Evolutionary conservation across 768 basidiomycete species (phyloP), one percentile per base, ranked within the genome.

Genomic region (Cystobasidium tubakii): DNA sequence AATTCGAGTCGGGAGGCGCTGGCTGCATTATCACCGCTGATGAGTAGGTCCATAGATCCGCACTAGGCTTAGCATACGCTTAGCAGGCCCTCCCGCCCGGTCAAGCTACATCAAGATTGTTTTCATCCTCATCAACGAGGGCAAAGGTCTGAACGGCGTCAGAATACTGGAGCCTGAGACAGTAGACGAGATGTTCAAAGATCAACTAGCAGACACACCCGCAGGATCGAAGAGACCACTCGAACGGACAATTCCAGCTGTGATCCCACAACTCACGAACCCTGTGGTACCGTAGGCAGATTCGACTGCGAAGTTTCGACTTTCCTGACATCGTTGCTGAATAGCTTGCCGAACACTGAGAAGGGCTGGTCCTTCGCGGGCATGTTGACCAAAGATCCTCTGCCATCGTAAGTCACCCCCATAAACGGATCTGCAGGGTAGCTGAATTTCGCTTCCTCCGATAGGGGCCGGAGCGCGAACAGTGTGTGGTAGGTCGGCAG

Each of bases 141-240:
- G 74, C 4, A 43, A 46, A n/a, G 74, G 74, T 21, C n/a, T 34
- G 27, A 75, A 75, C 31, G 74, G 74, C 23, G 72, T 50, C 1
- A 46, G 39, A 12, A 75, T 75, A 2, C 72, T 75, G 1, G 33
- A 73, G 25, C 25, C 74, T 7, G 55, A 75, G 43, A 75, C 74
- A 1, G 54, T 75, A 17, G 46, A 73, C 23, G 31, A 27, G 36
- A 75, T 75, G 74, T 71, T 23, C 17, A 31, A 29, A 13, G 74
- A 75, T 64, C 74, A 75, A 39, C 29, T 75, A 23, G 42, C 55
- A 2, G 39, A 27, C 29, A 42, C 43, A 12, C 74, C 71, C 3
- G 57, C 34, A 15, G 53, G 54, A 53, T 60, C 13, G 29, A 34
- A 10, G 6, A 43, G 25, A 27, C 15, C 27, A 4, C 63, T 65